Conservation (phyloP, 345 rosid genomes). For the Erysimum cheiranthoides region DNA sequence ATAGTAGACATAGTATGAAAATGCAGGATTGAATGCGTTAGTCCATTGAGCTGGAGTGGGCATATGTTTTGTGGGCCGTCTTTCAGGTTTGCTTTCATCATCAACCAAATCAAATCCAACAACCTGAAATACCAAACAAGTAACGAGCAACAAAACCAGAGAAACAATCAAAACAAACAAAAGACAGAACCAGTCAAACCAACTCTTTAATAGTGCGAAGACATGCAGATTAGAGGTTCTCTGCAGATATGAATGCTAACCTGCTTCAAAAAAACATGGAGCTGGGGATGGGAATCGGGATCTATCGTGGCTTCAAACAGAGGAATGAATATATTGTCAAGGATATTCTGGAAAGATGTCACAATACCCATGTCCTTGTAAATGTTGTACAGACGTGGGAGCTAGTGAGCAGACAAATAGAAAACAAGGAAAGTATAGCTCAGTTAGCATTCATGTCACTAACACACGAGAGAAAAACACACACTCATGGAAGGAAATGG, state of each 20-base stretch:
- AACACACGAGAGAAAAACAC: neutral
- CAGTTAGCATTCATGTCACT: constrained; percentile 32
- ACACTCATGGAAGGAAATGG: neutral
- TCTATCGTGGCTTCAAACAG: constrained; percentile 96
- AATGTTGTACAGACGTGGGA: constrained; percentile 91
- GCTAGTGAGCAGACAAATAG: constrained; percentile 55
- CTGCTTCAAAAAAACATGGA: constrained; percentile 97
- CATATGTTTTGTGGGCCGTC: constrained; percentile 99
- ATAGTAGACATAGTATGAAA: constrained; percentile 90
- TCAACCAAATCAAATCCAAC: constrained; percentile 99
- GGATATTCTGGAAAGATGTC: constrained; percentile 98
- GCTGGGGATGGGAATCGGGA: constrained; percentile 99
- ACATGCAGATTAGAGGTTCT: neutral
- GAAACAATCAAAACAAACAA: constrained; percentile 12
- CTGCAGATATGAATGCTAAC: constrained; percentile 45
- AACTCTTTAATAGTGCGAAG: constrained; percentile 16
- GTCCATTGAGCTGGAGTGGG: constrained; percentile 99
- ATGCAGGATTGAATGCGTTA: constrained; percentile 95
- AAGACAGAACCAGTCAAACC: neutral
- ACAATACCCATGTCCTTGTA: constrained; percentile 99
- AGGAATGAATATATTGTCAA: constrained; percentile 96
- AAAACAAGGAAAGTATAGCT: neutral
- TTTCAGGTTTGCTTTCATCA: constrained; percentile 99
- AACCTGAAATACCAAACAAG: constrained; percentile 61
- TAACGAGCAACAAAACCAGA: constrained; percentile 10